These are phyloP conservation scores for Perkinsus olseni DNA, from an alignment of 169 alveolate species.

Conservation along the genomic window DNA sequence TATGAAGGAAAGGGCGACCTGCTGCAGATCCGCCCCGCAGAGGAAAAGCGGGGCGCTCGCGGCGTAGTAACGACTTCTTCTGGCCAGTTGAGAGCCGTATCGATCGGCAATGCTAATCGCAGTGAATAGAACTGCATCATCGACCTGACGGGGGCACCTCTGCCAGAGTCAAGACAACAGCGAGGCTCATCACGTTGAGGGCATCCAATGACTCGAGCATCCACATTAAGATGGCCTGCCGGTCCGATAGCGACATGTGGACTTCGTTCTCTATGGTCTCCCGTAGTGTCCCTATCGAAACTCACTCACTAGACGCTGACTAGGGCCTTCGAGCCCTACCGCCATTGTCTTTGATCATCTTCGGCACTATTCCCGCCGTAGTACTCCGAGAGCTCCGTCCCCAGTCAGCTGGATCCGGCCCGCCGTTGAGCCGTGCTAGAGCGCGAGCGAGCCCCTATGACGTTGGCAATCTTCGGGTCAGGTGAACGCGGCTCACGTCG, in stretches of 20 bases:
- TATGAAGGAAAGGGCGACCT: background rate
- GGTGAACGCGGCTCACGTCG: background rate
- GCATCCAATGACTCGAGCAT: background rate
- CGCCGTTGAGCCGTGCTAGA: background rate
- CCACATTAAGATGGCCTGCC: background rate
- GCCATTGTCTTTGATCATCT: background rate
- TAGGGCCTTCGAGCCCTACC: background rate
- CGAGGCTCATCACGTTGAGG: background rate
- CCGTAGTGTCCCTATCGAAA: background rate
- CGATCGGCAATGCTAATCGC: background rate
- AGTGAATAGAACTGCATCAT: background rate
- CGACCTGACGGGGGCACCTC: background rate
- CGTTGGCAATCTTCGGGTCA: background rate
- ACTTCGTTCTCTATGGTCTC: background rate
- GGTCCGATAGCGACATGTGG: background rate
- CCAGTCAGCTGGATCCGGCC: background rate
- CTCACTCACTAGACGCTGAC: no score
- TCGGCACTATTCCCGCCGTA: background rate
- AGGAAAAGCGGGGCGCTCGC: background rate
- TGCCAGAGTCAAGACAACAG: background rate
- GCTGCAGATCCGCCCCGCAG: background rate
- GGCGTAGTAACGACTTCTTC: background rate
- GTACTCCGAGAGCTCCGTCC: background rate
- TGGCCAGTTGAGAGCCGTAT: background rate
- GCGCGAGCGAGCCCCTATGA: background rate